phyloP scores from a whole-genome alignment of 2,329 filamentous ascomycete genomes.

The Phoma sp. region DNA sequence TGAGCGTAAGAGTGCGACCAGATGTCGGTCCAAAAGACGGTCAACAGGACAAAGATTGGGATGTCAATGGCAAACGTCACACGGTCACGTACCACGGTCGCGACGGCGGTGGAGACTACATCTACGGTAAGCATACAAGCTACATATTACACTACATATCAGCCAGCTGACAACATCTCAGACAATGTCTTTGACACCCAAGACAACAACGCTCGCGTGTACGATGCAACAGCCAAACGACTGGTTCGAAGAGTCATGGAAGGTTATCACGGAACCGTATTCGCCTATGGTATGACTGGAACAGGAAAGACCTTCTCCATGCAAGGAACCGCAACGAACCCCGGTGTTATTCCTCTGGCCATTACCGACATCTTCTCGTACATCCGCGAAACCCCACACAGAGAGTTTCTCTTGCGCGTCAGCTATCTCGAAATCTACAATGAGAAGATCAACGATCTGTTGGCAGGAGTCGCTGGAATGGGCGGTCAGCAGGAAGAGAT shows the following conservation, averaged over 20 bases:
- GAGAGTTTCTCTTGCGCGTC: constrained; percentile 92
- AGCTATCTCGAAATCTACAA: constrained; percentile 99
- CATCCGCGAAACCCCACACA: constrained; percentile 92
- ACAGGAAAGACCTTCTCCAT: constrained; percentile 99
- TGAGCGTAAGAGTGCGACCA: constrained; percentile 91
- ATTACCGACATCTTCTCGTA: constrained; percentile 99
- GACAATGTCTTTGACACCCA: constrained; percentile 96
- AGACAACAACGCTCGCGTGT: constrained; percentile 93
- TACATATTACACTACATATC: constrained; percentile 5
- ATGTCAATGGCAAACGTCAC: constrained; percentile 83
- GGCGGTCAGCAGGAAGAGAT: constrained; percentile 80
- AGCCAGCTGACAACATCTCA: constrained; percentile 48
- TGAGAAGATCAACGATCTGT: constrained; percentile 91
- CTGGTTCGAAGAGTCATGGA: constrained; percentile 97
- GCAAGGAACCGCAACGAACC: constrained; percentile 95
- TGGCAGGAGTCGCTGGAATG: constrained; percentile 71
- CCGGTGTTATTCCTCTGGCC: constrained; percentile 93
- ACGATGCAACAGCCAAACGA: constrained; percentile 91
- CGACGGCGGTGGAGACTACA: constrained; percentile 86
- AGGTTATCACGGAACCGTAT: constrained; percentile 97
- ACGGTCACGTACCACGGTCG: constrained; percentile 84
- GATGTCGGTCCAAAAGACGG: constrained; percentile 71
- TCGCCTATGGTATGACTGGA: constrained; percentile 98
- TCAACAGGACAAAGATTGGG: constrained; percentile 81
- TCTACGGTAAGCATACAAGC: constrained; percentile 72